Base-by-base conservation (phyloP, 1,284 basidiomycete genomes). In the Neonothopanus nambi region DNA sequence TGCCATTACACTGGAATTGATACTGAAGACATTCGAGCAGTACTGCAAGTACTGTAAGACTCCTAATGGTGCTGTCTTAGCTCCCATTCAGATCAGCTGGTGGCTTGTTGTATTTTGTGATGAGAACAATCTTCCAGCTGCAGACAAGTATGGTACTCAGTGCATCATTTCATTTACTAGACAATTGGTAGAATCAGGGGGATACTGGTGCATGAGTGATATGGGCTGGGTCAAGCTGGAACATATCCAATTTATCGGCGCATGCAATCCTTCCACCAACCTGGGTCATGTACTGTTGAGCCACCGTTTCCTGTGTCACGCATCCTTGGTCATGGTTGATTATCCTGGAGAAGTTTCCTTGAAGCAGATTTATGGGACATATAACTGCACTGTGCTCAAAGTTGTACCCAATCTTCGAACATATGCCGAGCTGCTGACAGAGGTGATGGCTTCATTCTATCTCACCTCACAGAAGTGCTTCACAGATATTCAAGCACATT, bases 91-190 rank as follows among this genome's bases (percentile, higher is more conserved):
- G 68, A 95, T 98, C 57, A 96, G 97, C 11, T 87, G 95, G 39
- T 99, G 97, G 96, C 81, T 99, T 48, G 96, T 99, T 30, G 88
- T 99, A 15, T 99, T 99, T 77, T 99, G 97, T 70, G 97, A 99
- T 70, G 97, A 99, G 72, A 99, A 99, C 78, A 99, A 99, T 67
- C 75, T 99, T 17, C 97, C 98, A 1, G 93, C 97, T 3, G 84
- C 89, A 3, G 97, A 99, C 77, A 97, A 96, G 73, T 99, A 99
- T 65, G 97, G 97, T 9, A 99, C 97, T 3, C 98, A 99, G 68
- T 84, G 93, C 18, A 97, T 99, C 62, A 99, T 99, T 63, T 98
- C 95, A 1, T 99, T 99, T 80, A 82, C 99, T 60, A 90, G 97
- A 49, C 97, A 99, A 69, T 82, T 99, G 39, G 94, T 99, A 46